Evolutionary conservation across 2,329 filamentous ascomycete genomes (phyloP).

Genomic region (Aspergillus texensis): DNA sequence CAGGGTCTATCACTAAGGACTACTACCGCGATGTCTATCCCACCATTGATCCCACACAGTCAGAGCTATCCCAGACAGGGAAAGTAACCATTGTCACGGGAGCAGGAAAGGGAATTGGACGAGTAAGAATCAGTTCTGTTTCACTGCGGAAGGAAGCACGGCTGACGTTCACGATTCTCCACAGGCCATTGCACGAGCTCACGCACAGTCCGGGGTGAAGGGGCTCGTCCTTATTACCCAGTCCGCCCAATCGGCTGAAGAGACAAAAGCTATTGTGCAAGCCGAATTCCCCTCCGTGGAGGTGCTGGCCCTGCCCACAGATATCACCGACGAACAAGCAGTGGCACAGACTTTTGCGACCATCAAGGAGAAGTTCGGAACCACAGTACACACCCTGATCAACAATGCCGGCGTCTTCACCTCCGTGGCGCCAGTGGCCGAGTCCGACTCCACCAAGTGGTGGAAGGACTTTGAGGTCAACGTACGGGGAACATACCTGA

Average conservation of each 20-base stretch:
- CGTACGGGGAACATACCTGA: background rate
- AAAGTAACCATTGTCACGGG: background rate
- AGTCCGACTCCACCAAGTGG: background rate
- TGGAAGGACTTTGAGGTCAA: background rate
- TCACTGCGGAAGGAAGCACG: background rate
- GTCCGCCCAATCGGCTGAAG: background rate
- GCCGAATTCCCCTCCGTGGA: background rate
- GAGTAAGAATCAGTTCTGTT: background rate
- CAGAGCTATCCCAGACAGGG: background rate
- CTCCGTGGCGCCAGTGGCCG: background rate
- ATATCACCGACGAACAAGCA: background rate
- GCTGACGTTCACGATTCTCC: background rate
- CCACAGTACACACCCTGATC: background rate
- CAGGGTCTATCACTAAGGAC: background rate
- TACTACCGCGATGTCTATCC: conserved; percentile 4
- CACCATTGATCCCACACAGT: background rate
- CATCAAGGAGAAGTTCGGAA: background rate
- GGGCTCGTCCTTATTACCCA: background rate
- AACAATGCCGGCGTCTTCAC: background rate
- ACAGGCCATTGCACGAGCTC: background rate
- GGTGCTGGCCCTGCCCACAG: background rate
- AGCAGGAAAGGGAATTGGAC: background rate
- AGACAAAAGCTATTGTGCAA: background rate
- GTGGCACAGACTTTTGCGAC: background rate
- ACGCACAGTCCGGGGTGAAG: background rate